Conservation (phyloP, 371 early-diverging fungal genomes). For the Lichtheimia hyalospora region DNA sequence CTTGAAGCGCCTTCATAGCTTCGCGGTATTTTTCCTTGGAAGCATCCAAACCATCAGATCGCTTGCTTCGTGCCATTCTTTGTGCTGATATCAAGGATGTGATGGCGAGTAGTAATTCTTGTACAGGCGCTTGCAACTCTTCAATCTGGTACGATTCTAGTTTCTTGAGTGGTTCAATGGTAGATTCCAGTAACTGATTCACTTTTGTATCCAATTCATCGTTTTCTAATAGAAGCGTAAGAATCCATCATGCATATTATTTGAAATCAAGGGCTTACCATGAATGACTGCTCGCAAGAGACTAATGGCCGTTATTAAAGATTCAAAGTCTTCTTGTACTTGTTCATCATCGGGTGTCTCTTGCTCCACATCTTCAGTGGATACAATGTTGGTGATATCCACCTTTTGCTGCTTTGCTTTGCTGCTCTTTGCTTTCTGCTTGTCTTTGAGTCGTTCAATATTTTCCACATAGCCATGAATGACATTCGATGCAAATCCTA, state of each 20-base stretch:
- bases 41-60: constrained; percentile 23
- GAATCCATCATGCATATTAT: neutral
- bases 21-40: constrained; percentile 63
- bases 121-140: constrained; percentile 55
- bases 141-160: constrained; percentile 51
- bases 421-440: neutral
- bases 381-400: constrained; percentile 37
- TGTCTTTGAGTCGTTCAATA: constrained; percentile 11
- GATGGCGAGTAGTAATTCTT: constrained; percentile 60
- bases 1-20: constrained; percentile 78
- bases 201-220: constrained; percentile 51
- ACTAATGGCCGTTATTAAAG: constrained; percentile 40
- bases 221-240: constrained; percentile 37
- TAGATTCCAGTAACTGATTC: constrained; percentile 46
- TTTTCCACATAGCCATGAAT: constrained; percentile 47
- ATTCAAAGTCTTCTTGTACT: constrained; percentile 44
- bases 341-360: constrained; percentile 54
- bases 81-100: constrained; percentile 39
- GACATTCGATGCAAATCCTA: constrained; percentile 75
- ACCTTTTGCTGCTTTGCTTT: constrained; percentile 8
- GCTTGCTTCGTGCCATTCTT: constrained; percentile 18
- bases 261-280: constrained; percentile 23
- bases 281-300: constrained; percentile 49
- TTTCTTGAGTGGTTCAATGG: constrained; percentile 55
- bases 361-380: constrained; percentile 33